Conservation (phyloP, 805 yeast genomes). For the Lipomyces sp. region DNA sequence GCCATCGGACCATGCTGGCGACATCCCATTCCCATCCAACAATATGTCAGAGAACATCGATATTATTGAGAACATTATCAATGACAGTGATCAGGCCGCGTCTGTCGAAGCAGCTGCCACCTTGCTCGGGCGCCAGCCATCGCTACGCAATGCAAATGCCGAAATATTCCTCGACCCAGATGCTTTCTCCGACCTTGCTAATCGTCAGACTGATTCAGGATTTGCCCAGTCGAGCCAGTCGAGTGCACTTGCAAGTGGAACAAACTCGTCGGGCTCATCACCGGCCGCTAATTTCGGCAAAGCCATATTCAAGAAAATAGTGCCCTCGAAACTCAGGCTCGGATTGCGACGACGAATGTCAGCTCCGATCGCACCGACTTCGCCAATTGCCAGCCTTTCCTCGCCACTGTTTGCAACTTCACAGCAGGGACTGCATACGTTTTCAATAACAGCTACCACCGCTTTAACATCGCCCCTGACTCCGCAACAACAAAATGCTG, state of each 20-base stretch:
- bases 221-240: neutral
- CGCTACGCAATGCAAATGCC: slow-evolving; percentile 1
- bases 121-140: slow-evolving; percentile 24
- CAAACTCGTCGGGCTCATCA: slow-evolving; percentile 15
- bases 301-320: slow-evolving; percentile 31
- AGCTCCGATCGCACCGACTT: slow-evolving; percentile 23
- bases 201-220: neutral
- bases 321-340: slow-evolving; percentile 29
- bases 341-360: slow-evolving; percentile 33
- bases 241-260: neutral
- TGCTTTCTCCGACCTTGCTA: slow-evolving; percentile 26
- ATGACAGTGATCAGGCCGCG: slow-evolving; percentile 27
- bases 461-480: slow-evolving; percentile 1
- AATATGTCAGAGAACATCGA: slow-evolving; percentile 11
- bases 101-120: slow-evolving; percentile 33
- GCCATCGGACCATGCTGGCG: neutral
- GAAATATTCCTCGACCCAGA: slow-evolving; percentile 25
- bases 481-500: slow-evolving; percentile 7
- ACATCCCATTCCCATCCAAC: neutral
- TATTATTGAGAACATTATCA: slow-evolving; percentile 29
- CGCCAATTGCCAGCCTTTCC: slow-evolving; percentile 3
- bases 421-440: neutral
- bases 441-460: neutral
- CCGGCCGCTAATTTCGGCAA: slow-evolving; percentile 23
- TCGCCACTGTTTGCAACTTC: slow-evolving; percentile 4